These are phyloP conservation scores for Anisodus acutangulus DNA, from an alignment of 257 asterid genomes.

Conservation along the genomic window DNA sequence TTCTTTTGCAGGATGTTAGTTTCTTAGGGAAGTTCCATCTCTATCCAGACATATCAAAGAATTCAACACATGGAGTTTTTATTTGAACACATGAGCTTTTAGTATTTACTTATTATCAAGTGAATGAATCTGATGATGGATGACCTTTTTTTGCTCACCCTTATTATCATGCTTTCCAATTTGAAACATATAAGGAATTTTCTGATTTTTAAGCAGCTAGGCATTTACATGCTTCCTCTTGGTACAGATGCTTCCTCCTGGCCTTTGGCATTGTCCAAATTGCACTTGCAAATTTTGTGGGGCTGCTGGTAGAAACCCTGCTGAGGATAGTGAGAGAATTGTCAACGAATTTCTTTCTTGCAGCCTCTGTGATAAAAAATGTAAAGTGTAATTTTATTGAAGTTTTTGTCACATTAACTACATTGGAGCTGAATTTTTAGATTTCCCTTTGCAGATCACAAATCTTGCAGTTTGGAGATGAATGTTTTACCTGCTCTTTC, in stretches of 20 bases:
- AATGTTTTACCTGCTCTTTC: slow-evolving; percentile 49
- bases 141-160: not conserved
- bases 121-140: not conserved
- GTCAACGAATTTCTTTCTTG: slow-evolving; percentile 58
- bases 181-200: not conserved
- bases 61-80: not conserved
- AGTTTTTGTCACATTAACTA: slow-evolving; percentile 20
- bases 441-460: slow-evolving; percentile 63
- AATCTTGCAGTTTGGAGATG: slow-evolving; percentile 58
- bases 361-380: slow-evolving; percentile 76
- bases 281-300: slow-evolving; percentile 89
- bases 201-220: not conserved
- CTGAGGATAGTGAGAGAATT: slow-evolving; percentile 39
- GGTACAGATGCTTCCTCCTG: slow-evolving; percentile 76
- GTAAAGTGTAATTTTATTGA: slow-evolving; percentile 47
- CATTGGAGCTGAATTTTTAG: slow-evolving; percentile 31
- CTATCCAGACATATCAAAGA: slow-evolving; percentile 10
- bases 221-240: slow-evolving; percentile 30
- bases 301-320: slow-evolving; percentile 46
- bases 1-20: not conserved
- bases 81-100: not conserved
- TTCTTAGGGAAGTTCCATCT: slow-evolving; percentile 13
- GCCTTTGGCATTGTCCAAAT: slow-evolving; percentile 96
- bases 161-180: not conserved
- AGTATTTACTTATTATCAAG: not conserved